Percentiles rank a stretch among this genome's conserved stretches.
These are phyloP conservation scores for Raffaelea albimanens DNA, from an alignment of 2,329 filamentous ascomycete genomes.

Conservation along the genomic window DNA sequence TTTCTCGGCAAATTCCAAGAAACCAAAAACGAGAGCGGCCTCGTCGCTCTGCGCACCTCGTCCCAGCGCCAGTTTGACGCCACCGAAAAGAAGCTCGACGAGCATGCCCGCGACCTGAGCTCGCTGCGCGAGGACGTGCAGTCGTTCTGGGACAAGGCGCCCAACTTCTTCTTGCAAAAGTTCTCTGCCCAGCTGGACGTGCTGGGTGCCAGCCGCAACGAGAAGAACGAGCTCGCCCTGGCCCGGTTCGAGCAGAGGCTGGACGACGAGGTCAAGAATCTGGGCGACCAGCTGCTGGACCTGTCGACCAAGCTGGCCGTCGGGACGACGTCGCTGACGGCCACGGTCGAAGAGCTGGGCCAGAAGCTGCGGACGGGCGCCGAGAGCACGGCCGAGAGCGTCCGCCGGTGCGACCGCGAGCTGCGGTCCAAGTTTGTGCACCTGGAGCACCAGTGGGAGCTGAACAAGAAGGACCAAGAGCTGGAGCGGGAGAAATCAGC, in stretches of 20 bases:
- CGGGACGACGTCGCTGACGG: neutral
- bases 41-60: constrained; percentile 4
- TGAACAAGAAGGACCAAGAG: constrained; percentile 3
- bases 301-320: constrained; percentile 11
- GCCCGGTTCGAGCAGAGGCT: constrained; percentile 9
- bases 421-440: constrained; percentile 2
- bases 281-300: constrained; percentile 8
- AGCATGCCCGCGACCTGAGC: constrained; percentile 2
- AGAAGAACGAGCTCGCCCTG: constrained; percentile 8
- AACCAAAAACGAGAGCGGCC: constrained; percentile 5
- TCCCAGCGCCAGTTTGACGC: constrained; percentile 11
- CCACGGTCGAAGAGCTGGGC: constrained; percentile 2
- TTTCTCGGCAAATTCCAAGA: constrained; percentile 12
- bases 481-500: constrained; percentile 2
- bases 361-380: neutral
- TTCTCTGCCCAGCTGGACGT: constrained; percentile 8
- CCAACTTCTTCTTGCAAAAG: constrained; percentile 9
- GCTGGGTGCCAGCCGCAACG: constrained; percentile 1
- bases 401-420: constrained; percentile 6
- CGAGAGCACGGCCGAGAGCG: neutral
- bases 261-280: constrained; percentile 10
- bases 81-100: constrained; percentile 7
- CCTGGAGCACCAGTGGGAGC: constrained; percentile 4
- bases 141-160: constrained; percentile 10
- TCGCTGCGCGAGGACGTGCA: constrained; percentile 6